Evolutionary conservation across 257 asterid species (phyloP), one percentile per base, ranked within the genome.

Genomic region (Cinchona pubescens): DNA sequence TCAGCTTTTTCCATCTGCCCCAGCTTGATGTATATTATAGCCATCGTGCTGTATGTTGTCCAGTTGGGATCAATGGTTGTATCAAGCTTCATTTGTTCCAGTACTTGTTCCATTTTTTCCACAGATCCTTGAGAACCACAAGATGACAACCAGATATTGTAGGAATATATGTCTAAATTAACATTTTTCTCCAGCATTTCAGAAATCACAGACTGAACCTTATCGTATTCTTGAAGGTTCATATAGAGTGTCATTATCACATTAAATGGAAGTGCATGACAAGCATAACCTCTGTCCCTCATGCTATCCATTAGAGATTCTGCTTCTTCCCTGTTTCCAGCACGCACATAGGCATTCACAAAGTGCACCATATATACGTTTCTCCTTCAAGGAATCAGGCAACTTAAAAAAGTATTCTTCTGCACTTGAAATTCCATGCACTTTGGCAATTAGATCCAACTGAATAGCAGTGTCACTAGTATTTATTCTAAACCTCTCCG

Each of bases 31-130:
- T 88, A 92, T 82, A 85, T 51, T 5, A 96, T 80, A 15, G 99
- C 96, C 99, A 95, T 82, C 32, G 98, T 89, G 84, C 97, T 85
- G 77, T 79, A 95, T 8, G 99, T 92, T 64, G 93, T 82, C 99
- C 99, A 95, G 73, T 84, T 90, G 68, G 97, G 94, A 48, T 82
- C 84, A 67, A 90, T 78, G 66, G 80, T 12, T 76, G 84, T 61
- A 80, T 90, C 96, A 66, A 80, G 80, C 83, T 88, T 82, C 97
- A 95, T 92, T 68, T 67, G 83, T 23, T 85, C 84, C 55, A 86
- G 81, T 46, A 86, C 96, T 78, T 83, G 83, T 74, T 95, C 99
- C 96, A 90, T 88, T 74, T 85, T 86, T 64, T 86, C 94, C 3
- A 77, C 69, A 65, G 90, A 88, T 46, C 91, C 94, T 67, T 71